Evolutionary conservation across 1,284 basidiomycete species (phyloP), one percentile per base, ranked within the genome.

Genomic region (Irpex sp.): DNA sequence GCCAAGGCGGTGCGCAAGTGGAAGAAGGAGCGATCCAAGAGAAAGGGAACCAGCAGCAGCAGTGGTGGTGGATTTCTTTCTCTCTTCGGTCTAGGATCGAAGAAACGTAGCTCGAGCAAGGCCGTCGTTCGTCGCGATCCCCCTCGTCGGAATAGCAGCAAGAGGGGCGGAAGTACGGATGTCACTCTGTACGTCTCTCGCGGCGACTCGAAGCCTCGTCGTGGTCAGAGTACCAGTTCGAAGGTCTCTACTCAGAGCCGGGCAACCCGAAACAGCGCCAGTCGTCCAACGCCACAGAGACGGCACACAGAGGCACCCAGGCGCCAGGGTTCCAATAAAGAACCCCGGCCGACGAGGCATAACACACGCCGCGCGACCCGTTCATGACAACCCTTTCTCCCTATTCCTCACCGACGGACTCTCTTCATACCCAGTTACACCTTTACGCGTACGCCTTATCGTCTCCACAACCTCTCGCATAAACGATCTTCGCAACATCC

Each of bases 1-100:
- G 76, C 76, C 17, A 67, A 68, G 37, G 73, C 69, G 4, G 49
- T 68, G 19, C 70, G 75, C 15, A 60, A 65, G 37, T 70, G 69
- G 66, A 68, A 65, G 64, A 62, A 62, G 56, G 69, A 69, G 64
- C 55, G 58, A n/a, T 9, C 19, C 40, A 47, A 59, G 59, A 36
- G 52, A 47, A 48, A 44, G 40, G 37, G 15, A 13, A 26, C n/a
- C 40, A 58, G 44, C 55, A 34, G 54, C 54, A 56, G 21, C 17
- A 34, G 54, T 56, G 54, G 54, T 37, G 58, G 65, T 26, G 65
- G 63, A 36, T 51, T 66, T 5, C 62, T 68, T 52, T 62, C 64
- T 51, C 57, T 67, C 62, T 59, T 65, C 56, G 47, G 57, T n/a
- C 40, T 59, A n/a, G 58, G 64, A 34, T 56, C 57, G 3, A 37